Evolutionary conservation across 1,284 basidiomycete genomes (phyloP).

Genomic region (Golubevia sp.): DNA sequence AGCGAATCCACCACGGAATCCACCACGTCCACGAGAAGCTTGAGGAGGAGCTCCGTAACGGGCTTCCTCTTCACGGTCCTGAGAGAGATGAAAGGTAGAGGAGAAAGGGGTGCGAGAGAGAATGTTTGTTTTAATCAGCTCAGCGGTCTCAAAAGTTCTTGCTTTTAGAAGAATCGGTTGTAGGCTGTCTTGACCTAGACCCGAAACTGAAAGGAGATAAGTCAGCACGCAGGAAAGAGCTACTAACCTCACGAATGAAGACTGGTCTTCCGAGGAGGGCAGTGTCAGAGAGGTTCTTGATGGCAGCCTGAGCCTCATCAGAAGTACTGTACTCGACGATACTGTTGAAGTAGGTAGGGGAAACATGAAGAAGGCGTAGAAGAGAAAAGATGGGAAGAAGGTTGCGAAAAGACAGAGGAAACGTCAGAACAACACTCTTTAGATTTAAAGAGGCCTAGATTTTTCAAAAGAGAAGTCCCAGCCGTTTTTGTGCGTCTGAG

Average conservation of each 20-base stretch:
- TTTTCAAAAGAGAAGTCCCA: too few species aligned
- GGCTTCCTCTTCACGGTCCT: conserved; percentile 95
- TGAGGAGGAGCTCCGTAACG: conserved; percentile 91
- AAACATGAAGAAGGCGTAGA: too few species aligned
- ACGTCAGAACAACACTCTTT: background rate
- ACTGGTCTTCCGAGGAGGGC: conserved; percentile 86
- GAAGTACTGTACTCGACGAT: conserved; percentile 44
- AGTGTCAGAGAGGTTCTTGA: conserved; percentile 67
- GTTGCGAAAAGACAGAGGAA: conserved; percentile 1
- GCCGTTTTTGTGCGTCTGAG: too few species aligned
- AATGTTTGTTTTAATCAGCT: too few species aligned
- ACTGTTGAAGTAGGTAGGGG: too few species aligned
- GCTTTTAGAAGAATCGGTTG: too few species aligned
- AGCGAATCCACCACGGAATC: conserved; percentile 66
- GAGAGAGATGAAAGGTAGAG: conserved; percentile 11
- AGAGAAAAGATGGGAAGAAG: too few species aligned
- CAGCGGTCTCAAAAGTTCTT: too few species aligned
- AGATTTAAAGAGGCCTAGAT: too few species aligned
- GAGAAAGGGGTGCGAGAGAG: conserved; percentile 1
- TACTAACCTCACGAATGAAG: conserved; percentile 89
- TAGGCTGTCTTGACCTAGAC: background rate
- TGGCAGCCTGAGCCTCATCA: conserved; percentile 45
- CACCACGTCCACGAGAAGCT: conserved; percentile 67
- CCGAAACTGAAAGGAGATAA: too few species aligned
- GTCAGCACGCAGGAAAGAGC: too few species aligned